Base-by-base conservation (phyloP, 331 rosid genomes). In the Pyracantha coccinea region DNA sequence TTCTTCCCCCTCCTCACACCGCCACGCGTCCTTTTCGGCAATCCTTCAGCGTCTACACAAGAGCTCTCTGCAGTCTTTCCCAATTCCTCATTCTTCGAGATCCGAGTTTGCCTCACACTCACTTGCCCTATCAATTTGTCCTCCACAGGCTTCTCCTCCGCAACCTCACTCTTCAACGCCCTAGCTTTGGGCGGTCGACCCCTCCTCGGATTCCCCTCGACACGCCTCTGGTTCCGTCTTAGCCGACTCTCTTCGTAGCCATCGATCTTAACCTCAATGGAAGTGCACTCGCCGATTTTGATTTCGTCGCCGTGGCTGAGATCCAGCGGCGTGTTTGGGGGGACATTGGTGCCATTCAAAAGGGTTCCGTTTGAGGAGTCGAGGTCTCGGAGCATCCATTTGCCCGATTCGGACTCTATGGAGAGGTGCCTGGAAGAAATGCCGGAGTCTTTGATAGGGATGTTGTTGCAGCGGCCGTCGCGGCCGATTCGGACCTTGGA, bases 371-470 rank as follows among this genome's bases (percentile, higher is more conserved):
- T 91, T 50, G 97, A 93, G 69, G 93, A 91, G 11, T 81, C 77
- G 21, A 90, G 96, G 76, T 93, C 98, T n/a, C 35, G 86, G 80
- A 93, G 73, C 4, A 82, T 23, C 97, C 98, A 91, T 41, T 85
- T 71, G 3, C 75, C 68, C 0, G 87, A 81, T 5, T 80, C 81
- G 15, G 41, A 44, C 17, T 67, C 62, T 32, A 93, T 82, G 66
- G 88, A 53, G 72, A 93, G 83, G 80, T 91, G 98, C 17, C 86
- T 87, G 73, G 98, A 77, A 79, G 99, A 94, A 31, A 94, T 86
- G 66, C 92, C 91, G 0, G 78, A 8, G 75, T 94, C 98, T 78
- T 91, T 90, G 78, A 94, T 88, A 17, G 80, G 54, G 35, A 93
- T 38, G 13, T 41, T 85, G 86, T 93, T 93, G 60, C 92, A 90